Percentiles rank a stretch among this genome's conserved stretches.
Evolutionary conservation across 495 filamentous ascomycete species (phyloP).

Genomic region (Sabuloglossum arenarium): DNA sequence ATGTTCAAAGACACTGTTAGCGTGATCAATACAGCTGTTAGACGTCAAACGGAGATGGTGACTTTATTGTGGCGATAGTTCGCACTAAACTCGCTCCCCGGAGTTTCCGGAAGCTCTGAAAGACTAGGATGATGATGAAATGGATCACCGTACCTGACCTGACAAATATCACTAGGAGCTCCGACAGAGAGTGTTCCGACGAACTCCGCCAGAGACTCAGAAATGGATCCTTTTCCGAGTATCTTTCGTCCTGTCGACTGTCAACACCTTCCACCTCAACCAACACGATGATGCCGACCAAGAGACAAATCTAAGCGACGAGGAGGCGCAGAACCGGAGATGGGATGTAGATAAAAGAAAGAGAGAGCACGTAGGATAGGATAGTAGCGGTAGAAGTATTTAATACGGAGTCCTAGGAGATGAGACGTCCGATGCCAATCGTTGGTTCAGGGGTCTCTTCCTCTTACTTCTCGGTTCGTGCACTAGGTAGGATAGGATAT

Average conservation of each 20-base stretch:
- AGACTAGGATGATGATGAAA: neutral
- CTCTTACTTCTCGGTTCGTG: too few species aligned
- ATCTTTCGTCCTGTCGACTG: neutral
- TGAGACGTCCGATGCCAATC: too few species aligned
- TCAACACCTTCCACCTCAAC: neutral
- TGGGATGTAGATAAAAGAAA: too few species aligned
- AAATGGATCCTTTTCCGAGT: neutral
- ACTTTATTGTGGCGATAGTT: neutral
- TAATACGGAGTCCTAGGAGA: too few species aligned
- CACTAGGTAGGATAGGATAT: too few species aligned
- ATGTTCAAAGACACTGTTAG: neutral
- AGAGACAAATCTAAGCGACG: too few species aligned
- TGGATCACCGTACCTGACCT: neutral
- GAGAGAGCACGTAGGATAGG: too few species aligned
- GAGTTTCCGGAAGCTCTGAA: neutral
- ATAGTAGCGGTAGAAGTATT: too few species aligned
- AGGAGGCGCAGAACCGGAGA: too few species aligned
- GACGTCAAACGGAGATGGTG: neutral
- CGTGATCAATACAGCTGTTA: neutral
- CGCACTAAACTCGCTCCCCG: neutral
- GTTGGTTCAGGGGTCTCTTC: too few species aligned
- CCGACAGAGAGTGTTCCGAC: neutral
- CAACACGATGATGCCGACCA: too few species aligned
- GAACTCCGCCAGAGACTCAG: neutral
- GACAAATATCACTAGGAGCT: neutral